A percentile compares a stretch with the other conserved stretches of the same genome.
Conservation (phyloP, 768 basidiomycete species). For the Cystofilobasidium ferigula region DNA sequence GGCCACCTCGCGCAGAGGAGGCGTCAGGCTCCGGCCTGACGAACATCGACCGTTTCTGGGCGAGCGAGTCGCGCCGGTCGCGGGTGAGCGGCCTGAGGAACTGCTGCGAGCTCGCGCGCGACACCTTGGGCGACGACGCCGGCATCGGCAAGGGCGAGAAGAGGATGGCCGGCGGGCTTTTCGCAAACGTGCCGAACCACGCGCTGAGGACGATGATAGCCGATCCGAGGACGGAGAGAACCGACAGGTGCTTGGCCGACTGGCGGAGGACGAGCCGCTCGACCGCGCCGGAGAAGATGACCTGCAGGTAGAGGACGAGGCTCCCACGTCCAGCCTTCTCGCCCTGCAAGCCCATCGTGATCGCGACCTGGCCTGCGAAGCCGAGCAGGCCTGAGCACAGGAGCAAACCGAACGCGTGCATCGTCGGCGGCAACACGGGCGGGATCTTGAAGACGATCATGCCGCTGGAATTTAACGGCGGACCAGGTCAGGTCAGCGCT, state of each 20-base stretch:
- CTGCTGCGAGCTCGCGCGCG: background rate
- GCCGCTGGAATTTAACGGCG: conserved; percentile 17
- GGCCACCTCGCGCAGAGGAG: no score
- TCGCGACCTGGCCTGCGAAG: conserved; percentile 43
- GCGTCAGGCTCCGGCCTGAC: no score
- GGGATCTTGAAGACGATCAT: conserved; percentile 30
- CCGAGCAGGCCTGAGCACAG: conserved; percentile 40
- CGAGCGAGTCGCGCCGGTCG: background rate
- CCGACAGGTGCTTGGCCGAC: background rate
- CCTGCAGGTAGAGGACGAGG: conserved; percentile 53
- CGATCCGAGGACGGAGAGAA: conserved; percentile 13
- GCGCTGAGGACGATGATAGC: conserved; percentile 6
- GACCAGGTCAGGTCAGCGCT: background rate
- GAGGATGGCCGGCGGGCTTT: background rate
- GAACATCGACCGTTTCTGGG: background rate
- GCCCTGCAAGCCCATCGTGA: conserved; percentile 54
- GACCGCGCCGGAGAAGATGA: conserved; percentile 21
- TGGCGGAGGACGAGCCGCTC: conserved; percentile 12
- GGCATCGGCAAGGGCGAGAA: conserved; percentile 1
- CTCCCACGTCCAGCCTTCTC: conserved; percentile 57
- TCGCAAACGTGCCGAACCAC: conserved; percentile 10
- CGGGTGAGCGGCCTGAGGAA: background rate
- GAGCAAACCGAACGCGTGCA: conserved; percentile 28
- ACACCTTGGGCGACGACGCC: background rate
- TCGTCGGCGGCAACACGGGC: conserved; percentile 32